Conservation (phyloP, 257 asterid genomes). For the Rehmannia glutinosa region DNA sequence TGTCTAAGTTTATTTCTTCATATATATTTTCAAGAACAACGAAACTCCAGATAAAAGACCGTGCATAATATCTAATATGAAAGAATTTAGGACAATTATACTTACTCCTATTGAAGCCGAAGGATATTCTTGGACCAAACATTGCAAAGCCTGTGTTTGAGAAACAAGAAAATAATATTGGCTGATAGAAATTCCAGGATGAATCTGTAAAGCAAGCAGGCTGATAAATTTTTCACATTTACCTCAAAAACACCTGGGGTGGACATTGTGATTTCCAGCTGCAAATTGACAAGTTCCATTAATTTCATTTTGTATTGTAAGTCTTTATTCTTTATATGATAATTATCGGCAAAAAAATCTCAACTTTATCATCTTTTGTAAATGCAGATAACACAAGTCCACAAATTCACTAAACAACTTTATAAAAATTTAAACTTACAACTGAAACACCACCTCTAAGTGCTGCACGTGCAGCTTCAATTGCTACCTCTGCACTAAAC, state of each 20-base stretch:
- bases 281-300: conserved; percentile 22
- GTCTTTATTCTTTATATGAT: too few relatives aligned
- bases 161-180: background rate
- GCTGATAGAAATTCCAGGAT: background rate
- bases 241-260: conserved; percentile 84
- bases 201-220: background rate
- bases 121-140: conserved; percentile 61
- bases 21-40: background rate
- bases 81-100: too few relatives aligned
- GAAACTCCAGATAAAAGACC: background rate
- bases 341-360: background rate
- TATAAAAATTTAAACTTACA: conserved; percentile 41
- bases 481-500: conserved; percentile 72
- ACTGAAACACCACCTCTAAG: conserved; percentile 61
- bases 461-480: conserved; percentile 83
- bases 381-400: background rate
- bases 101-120: conserved; percentile 67
- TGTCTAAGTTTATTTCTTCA: background rate
- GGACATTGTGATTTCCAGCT: conserved; percentile 75
- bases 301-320: background rate
- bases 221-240: background rate
- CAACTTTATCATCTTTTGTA: background rate
- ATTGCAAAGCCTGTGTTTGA: conserved; percentile 42
- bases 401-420: background rate
- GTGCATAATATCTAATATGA: too few relatives aligned